phyloP scores from a whole-genome alignment of 495 filamentous ascomycete genomes.

The Articulospora tetracladia region DNA sequence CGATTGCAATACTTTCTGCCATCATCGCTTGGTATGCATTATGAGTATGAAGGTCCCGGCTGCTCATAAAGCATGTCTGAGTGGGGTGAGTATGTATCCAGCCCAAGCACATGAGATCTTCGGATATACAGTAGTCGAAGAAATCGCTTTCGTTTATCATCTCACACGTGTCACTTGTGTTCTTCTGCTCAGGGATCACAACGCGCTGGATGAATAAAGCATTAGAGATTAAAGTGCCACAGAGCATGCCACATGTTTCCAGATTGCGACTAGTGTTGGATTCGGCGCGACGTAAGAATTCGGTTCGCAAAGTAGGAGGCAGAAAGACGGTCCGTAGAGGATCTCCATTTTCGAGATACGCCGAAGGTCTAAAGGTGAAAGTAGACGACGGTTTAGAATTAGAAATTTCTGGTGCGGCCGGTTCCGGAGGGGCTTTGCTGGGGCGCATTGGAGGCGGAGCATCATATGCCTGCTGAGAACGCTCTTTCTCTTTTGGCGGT shows the following conservation, averaged over 20 bases:
- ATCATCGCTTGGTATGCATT: conserved; percentile 91
- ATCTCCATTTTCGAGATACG: conserved; percentile 82
- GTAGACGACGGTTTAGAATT: conserved; percentile 18
- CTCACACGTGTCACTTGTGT: conserved; percentile 90
- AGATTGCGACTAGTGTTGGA: conserved; percentile 76
- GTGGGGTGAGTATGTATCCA: conserved; percentile 99
- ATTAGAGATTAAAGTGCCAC: conserved; percentile 86
- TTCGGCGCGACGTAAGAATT: conserved; percentile 67
- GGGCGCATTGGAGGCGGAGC: conserved; percentile 15
- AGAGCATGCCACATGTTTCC: conserved; percentile 93
- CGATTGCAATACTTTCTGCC: conserved; percentile 92
- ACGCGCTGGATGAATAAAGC: conserved; percentile 86
- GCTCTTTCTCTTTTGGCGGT: conserved; percentile 38
- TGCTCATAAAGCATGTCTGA: conserved; percentile 98
- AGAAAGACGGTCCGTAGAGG: conserved; percentile 86
- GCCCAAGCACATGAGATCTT: conserved; percentile 85
- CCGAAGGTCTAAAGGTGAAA: conserved; percentile 79
- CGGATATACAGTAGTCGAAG: conserved; percentile 80
- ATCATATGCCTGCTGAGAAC: neutral
- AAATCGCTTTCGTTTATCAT: conserved; percentile 79
- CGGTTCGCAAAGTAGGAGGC: conserved; percentile 63
- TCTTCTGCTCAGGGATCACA: conserved; percentile 85
- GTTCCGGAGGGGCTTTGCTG: conserved; percentile 22
- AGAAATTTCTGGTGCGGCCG: neutral
- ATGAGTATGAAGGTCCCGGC: conserved; percentile 88